A percentile compares a stretch with the other conserved stretches of the same genome.
These are phyloP conservation scores for Zymoseptoria pseudotritici DNA, from an alignment of 2,329 filamentous ascomycete species.

Conservation along the genomic window DNA sequence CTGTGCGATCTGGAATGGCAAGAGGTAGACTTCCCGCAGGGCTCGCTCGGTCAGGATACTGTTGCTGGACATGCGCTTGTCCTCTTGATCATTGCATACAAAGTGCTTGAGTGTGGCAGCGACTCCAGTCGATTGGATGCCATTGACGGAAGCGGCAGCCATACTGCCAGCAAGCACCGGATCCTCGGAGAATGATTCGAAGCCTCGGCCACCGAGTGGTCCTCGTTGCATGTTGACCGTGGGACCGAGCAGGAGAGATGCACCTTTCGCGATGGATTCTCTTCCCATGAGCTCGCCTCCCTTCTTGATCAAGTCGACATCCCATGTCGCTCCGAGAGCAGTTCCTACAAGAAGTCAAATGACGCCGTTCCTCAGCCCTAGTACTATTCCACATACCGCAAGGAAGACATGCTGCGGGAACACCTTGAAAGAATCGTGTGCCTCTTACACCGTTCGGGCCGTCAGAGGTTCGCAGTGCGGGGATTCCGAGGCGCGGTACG, in stretches of 20 bases:
- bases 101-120: constrained; percentile 75
- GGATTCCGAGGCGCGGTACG: constrained; percentile 53
- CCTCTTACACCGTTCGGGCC: constrained; percentile 64
- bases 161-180: constrained; percentile 69
- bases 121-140: constrained; percentile 65
- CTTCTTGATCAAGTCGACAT: constrained; percentile 59
- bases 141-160: constrained; percentile 52
- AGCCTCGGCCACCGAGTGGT: constrained; percentile 75
- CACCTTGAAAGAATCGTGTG: constrained; percentile 60
- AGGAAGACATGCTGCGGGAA: constrained; percentile 63
- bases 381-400: constrained; percentile 48
- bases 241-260: constrained; percentile 65
- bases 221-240: constrained; percentile 78
- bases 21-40: constrained; percentile 63
- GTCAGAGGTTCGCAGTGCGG: constrained; percentile 58
- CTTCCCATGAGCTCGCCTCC: constrained; percentile 64
- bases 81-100: constrained; percentile 67
- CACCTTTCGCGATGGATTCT: constrained; percentile 65
- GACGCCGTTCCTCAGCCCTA: not conserved
- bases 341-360: constrained; percentile 34
- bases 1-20: constrained; percentile 66
- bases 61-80: constrained; percentile 57
- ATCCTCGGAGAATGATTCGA: constrained; percentile 81
- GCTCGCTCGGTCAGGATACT: constrained; percentile 58
- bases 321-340: constrained; percentile 73